These are phyloP conservation scores for Aureobasidium zeae DNA, from an alignment of 2,329 filamentous ascomycete genomes.

Conservation along the genomic window DNA sequence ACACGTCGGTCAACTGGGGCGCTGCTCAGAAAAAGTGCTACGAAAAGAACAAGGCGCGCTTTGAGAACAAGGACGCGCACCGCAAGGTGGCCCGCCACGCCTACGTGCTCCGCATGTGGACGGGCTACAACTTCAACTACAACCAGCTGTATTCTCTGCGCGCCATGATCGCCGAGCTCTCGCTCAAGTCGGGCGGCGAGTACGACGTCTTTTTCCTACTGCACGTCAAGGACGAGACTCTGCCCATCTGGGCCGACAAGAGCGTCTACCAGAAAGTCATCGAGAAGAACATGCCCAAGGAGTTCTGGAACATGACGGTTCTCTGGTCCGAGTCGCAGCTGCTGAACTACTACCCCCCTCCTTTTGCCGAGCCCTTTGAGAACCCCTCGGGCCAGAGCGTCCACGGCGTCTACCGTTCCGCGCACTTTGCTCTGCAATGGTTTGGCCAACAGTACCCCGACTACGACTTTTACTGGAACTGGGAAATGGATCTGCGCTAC, in stretches of 20 bases:
- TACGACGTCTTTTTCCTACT: constrained; percentile 82
- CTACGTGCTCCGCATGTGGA: constrained; percentile 74
- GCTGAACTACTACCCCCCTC: constrained; percentile 77
- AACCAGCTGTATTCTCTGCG: constrained; percentile 75
- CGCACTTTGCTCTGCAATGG: constrained; percentile 44
- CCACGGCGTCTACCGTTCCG: constrained; percentile 76
- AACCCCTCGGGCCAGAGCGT: constrained; percentile 57
- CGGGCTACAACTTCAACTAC: constrained; percentile 66
- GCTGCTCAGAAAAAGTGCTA: constrained; percentile 39
- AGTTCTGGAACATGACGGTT: constrained; percentile 81
- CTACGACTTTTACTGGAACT: constrained; percentile 62
- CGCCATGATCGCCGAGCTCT: constrained; percentile 73
- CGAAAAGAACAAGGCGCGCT: constrained; percentile 42
- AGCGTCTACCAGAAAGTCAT: constrained; percentile 59
- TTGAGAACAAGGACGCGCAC: constrained; percentile 28
- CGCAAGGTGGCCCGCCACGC: constrained; percentile 57
- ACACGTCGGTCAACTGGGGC: constrained; percentile 41
- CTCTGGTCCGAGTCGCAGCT: constrained; percentile 94
- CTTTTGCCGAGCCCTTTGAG: constrained; percentile 65
- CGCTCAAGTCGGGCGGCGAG: constrained; percentile 70
- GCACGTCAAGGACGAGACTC: constrained; percentile 67
- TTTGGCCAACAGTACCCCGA: constrained; percentile 43
- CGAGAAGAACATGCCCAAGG: constrained; percentile 61
- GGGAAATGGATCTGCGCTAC: constrained; percentile 79
- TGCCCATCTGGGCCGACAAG: constrained; percentile 71